phyloP scores from a whole-genome alignment of 176 grass and related monocot genomes.

The Paspalum notatum region DNA sequence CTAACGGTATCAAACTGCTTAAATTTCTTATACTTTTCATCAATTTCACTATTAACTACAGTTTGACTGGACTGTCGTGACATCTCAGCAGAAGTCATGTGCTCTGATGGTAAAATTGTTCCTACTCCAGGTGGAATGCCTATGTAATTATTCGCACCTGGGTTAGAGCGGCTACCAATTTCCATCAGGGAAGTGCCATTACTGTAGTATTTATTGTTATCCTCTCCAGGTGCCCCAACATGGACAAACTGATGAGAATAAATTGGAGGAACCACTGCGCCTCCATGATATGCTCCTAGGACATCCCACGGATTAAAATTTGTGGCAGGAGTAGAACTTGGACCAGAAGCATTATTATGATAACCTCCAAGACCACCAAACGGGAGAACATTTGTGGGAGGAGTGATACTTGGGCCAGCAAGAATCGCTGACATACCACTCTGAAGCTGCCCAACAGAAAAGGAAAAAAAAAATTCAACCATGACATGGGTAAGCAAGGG shows the following conservation, averaged over 20 bases:
- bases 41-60: constrained; percentile 41
- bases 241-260: constrained; percentile 31
- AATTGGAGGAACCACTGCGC: constrained; percentile 9
- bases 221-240: constrained; percentile 40
- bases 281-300: constrained; percentile 39
- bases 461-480: constrained; percentile 17
- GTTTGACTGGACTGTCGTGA: constrained; percentile 28
- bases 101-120: constrained; percentile 41
- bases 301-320: constrained; percentile 31
- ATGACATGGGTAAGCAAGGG: not conserved
- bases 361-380: constrained; percentile 32
- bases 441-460: constrained; percentile 44
- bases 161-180: constrained; percentile 54
- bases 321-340: constrained; percentile 43
- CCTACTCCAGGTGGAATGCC: constrained; percentile 41
- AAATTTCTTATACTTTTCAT: constrained; percentile 65
- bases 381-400: constrained; percentile 20
- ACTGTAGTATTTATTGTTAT: constrained; percentile 35
- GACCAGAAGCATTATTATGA: constrained; percentile 21
- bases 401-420: constrained; percentile 41
- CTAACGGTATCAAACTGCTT: constrained; percentile 76
- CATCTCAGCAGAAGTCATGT: constrained; percentile 34
- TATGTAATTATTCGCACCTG: constrained; percentile 49
- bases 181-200: constrained; percentile 32
- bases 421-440: constrained; percentile 39